Conservation (phyloP, 306 rosid genomes). For the Oemleria cerasiformis region DNA sequence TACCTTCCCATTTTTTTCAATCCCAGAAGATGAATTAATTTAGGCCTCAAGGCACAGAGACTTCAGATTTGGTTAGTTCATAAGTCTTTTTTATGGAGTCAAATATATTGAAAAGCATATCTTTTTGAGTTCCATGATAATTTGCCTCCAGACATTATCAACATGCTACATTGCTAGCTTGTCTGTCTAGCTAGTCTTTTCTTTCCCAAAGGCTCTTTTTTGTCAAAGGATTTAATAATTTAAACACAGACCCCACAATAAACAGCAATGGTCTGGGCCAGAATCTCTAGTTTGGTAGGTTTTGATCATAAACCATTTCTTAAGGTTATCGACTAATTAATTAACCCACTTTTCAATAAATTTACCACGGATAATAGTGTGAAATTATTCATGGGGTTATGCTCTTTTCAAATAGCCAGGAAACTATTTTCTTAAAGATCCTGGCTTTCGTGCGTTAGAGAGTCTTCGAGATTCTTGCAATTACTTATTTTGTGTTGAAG, state of each 20-base stretch:
- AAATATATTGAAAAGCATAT: conserved; percentile 20
- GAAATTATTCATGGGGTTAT: too few species aligned
- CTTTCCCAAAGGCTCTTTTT: conserved; percentile 40
- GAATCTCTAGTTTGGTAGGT: background rate
- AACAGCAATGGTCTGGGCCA: conserved; percentile 23
- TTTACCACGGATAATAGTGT: too few species aligned
- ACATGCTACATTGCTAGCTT: conserved; percentile 48
- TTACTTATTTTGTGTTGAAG: too few species aligned
- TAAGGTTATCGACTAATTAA: background rate
- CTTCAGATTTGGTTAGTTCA: conserved; percentile 1
- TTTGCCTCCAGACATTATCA: conserved; percentile 32
- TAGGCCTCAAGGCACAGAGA: background rate
- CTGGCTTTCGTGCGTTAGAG: too few species aligned
- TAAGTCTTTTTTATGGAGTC: conserved; percentile 18
- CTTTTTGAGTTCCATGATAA: conserved; percentile 41
- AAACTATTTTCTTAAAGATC: too few species aligned
- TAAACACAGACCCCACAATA: conserved; percentile 40
- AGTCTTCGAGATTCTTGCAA: too few species aligned
- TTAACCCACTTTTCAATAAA: too few species aligned
- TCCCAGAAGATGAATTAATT: background rate
- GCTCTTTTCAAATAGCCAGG: too few species aligned
- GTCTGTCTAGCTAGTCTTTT: conserved; percentile 34
- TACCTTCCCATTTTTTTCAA: background rate
- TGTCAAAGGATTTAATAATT: conserved; percentile 46
- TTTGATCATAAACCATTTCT: background rate